A percentile compares a stretch with the other conserved stretches of the same genome.
These are phyloP conservation scores for Suillus americanus DNA, from an alignment of 768 basidiomycete genomes.

Conservation along the genomic window DNA sequence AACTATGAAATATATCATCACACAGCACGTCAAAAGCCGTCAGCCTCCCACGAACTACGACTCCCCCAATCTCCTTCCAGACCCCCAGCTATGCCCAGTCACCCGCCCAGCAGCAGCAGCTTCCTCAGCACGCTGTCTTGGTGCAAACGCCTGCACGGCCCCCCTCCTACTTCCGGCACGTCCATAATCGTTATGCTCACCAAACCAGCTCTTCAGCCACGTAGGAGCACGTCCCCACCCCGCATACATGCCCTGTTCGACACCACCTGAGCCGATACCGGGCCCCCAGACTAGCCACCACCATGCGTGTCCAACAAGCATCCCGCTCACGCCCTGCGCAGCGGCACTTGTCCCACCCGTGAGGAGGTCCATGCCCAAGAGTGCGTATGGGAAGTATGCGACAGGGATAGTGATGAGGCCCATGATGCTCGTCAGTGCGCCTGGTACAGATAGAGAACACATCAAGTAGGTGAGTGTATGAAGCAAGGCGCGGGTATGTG, in stretches of 20 bases:
- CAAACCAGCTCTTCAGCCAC: conserved; percentile 56
- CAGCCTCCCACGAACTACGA: conserved; percentile 9
- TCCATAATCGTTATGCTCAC: conserved; percentile 32
- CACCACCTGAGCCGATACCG: conserved; percentile 39
- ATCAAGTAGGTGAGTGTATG: conserved; percentile 68
- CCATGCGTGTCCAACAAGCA: conserved; percentile 79
- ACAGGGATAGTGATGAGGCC: conserved; percentile 76
- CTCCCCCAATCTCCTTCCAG: conserved; percentile 49
- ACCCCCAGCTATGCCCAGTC: conserved; percentile 51
- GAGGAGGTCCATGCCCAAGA: conserved; percentile 73
- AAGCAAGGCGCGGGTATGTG: conserved; percentile 67
- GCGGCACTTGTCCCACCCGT: conserved; percentile 58
- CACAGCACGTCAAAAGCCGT: neutral
- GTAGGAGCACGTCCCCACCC: conserved; percentile 50
- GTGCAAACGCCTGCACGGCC: conserved; percentile 62
- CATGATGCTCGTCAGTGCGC: conserved; percentile 70
- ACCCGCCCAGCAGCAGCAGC: conserved; percentile 15
- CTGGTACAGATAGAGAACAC: conserved; percentile 63
- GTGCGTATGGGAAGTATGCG: conserved; percentile 69
- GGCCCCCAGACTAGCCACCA: conserved; percentile 70
- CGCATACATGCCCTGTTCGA: conserved; percentile 38
- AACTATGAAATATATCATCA: neutral
- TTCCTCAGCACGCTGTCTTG: conserved; percentile 36
- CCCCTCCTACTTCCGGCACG: conserved; percentile 36
- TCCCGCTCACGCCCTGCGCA: conserved; percentile 60